Evolutionary conservation across 1,139 yeast species (phyloP).

Genomic region (Pneumocystis canis): DNA sequence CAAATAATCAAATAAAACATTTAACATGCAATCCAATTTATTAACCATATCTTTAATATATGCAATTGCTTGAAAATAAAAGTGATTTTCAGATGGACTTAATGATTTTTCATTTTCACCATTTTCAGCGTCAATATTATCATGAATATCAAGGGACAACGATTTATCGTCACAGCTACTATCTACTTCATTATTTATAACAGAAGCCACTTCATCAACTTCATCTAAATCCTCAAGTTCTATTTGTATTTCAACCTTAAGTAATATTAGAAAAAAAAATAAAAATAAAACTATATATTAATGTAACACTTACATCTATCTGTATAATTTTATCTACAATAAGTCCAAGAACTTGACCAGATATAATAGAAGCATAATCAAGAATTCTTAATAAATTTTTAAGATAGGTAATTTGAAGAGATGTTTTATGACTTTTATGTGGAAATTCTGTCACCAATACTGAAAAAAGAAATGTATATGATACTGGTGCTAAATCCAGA

Average conservation of each 20-base stretch:
- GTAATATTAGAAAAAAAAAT: slow-evolving; percentile 8
- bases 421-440: slow-evolving; percentile 10
- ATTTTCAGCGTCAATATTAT: background rate
- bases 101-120: background rate
- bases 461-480: slow-evolving; percentile 10
- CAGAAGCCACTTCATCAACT: slow-evolving; percentile 3
- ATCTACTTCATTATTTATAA: slow-evolving; percentile 1
- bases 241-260: slow-evolving; percentile 7
- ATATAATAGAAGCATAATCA: slow-evolving; percentile 10
- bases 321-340: slow-evolving; percentile 13
- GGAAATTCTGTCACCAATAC: slow-evolving; percentile 11
- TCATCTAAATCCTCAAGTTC: slow-evolving; percentile 5
- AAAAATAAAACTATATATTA: background rate
- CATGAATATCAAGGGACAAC: background rate
- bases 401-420: slow-evolving; percentile 11
- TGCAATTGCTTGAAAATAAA: background rate
- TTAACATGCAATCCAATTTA: slow-evolving; percentile 12
- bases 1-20: slow-evolving; percentile 11
- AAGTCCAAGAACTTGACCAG: slow-evolving; percentile 11
- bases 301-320: slow-evolving; percentile 12
- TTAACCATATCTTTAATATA: slow-evolving; percentile 9
- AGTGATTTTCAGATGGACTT: background rate
- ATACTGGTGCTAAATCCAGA: slow-evolving; percentile 13
- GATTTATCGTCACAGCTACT: background rate
- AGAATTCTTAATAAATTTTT: slow-evolving; percentile 10